phyloP scores from a whole-genome alignment of 2,329 filamentous ascomycete species.

The Blumeria graminis region DNA sequence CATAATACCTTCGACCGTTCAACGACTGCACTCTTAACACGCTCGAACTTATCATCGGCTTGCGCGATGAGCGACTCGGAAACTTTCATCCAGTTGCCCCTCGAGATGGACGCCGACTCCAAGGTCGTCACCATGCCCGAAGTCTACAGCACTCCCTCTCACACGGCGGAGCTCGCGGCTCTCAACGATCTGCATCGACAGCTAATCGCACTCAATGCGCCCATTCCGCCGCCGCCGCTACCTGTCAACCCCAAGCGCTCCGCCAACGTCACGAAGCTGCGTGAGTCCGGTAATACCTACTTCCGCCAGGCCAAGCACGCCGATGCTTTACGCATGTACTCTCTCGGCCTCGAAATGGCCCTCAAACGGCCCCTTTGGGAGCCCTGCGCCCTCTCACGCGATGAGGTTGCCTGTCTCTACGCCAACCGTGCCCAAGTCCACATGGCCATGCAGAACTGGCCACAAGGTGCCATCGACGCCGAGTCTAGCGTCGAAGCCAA shows the following conservation, averaged over 20 bases:
- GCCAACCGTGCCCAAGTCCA: conserved; percentile 77
- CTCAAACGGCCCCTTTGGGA: conserved; percentile 67
- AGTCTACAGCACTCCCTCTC: conserved; percentile 24
- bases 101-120: conserved; percentile 58
- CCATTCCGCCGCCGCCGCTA: conserved; percentile 60
- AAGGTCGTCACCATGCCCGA: conserved; percentile 40
- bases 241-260: conserved; percentile 83
- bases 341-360: conserved; percentile 77
- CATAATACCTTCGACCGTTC: no score
- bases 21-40: no score
- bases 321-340: conserved; percentile 63
- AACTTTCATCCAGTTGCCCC: conserved; percentile 59
- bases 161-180: conserved; percentile 31
- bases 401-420: conserved; percentile 60
- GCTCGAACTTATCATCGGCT: no score
- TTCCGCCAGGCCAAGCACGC: conserved; percentile 54
- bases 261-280: conserved; percentile 71
- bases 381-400: conserved; percentile 55
- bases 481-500: conserved; percentile 75
- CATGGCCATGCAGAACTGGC: conserved; percentile 63
- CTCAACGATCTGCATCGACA: conserved; percentile 61
- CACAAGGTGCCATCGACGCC: conserved; percentile 68
- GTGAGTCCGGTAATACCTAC: conserved; percentile 62
- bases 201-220: conserved; percentile 39
- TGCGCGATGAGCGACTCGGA: conserved; percentile 32